phyloP scores from a whole-genome alignment of 2,329 filamentous ascomycete species.

The Penicillium griseofulvum region DNA sequence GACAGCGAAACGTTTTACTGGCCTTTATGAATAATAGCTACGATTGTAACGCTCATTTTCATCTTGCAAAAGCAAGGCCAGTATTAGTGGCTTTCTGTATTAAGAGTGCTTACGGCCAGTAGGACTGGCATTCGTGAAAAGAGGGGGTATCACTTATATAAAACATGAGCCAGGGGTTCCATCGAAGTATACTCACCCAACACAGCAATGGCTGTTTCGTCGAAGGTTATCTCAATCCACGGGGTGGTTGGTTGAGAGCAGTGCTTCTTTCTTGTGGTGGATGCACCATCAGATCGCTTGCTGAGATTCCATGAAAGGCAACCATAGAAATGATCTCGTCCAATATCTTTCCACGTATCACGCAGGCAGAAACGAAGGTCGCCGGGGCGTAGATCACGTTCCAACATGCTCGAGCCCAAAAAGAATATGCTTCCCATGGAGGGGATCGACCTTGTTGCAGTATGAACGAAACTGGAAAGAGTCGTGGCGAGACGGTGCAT shows the following conservation, averaged over 20 bases:
- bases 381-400: constrained; percentile 10
- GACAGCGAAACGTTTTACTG: background rate
- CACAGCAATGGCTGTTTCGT: constrained; percentile 24
- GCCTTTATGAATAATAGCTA: background rate
- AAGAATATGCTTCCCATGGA: constrained; percentile 34
- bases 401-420: constrained; percentile 28
- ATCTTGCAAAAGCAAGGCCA: background rate
- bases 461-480: constrained; percentile 12
- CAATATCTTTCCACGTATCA: constrained; percentile 30
- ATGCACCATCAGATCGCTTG: background rate
- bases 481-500: constrained; percentile 24
- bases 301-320: constrained; percentile 24
- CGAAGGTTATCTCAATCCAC: constrained; percentile 27
- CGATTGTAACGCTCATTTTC: background rate
- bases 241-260: background rate
- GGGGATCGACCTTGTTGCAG: background rate
- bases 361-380: constrained; percentile 24
- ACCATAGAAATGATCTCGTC: constrained; percentile 32
- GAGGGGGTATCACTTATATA: background rate
- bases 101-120: background rate
- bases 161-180: constrained; percentile 2
- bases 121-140: background rate
- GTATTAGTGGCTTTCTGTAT: background rate
- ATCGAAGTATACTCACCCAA: constrained; percentile 17
- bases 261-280: background rate